phyloP scores from a whole-genome alignment of 345 rosid species.

The Eucalyptus fibrosa region DNA sequence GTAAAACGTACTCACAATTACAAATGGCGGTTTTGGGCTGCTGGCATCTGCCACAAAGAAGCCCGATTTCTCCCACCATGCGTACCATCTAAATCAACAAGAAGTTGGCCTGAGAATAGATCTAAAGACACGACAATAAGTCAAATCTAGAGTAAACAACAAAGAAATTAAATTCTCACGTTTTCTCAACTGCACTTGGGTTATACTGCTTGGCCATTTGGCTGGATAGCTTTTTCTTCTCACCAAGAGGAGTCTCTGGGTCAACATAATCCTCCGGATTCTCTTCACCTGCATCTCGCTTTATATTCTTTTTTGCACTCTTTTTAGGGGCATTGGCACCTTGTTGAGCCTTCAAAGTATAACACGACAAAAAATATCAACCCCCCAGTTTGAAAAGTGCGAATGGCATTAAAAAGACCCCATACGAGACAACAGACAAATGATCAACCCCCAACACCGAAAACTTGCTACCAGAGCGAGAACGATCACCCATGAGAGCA shows the following conservation, averaged over 20 bases:
- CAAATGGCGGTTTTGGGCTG: conserved; percentile 69
- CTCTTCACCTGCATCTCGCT: conserved; percentile 46
- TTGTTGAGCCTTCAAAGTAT: conserved; percentile 32
- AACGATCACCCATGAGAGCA: neutral
- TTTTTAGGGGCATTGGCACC: conserved; percentile 29
- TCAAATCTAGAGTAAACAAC: neutral
- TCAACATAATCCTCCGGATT: conserved; percentile 65
- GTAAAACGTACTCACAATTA: conserved; percentile 36
- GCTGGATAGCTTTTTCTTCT: conserved; percentile 62
- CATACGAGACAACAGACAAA: neutral
- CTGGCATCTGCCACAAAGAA: conserved; percentile 58
- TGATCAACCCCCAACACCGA: neutral
- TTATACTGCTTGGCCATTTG: conserved; percentile 88
- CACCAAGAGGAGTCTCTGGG: conserved; percentile 62
- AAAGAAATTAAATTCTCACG: conserved; percentile 31
- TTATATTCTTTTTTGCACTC: conserved; percentile 51
- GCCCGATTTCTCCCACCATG: conserved; percentile 84
- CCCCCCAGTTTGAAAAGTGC: neutral
- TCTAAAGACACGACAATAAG: neutral
- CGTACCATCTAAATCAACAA: conserved; percentile 60
- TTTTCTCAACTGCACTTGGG: conserved; percentile 70
- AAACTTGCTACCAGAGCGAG: neutral
- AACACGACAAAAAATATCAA: neutral
- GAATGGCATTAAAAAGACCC: neutral
- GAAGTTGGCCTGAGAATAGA: neutral